A percentile compares a stretch with the other conserved stretches of the same genome.
Evolutionary conservation across 495 filamentous ascomycete species (phyloP).

Genomic region (Penicillium desertorum): DNA sequence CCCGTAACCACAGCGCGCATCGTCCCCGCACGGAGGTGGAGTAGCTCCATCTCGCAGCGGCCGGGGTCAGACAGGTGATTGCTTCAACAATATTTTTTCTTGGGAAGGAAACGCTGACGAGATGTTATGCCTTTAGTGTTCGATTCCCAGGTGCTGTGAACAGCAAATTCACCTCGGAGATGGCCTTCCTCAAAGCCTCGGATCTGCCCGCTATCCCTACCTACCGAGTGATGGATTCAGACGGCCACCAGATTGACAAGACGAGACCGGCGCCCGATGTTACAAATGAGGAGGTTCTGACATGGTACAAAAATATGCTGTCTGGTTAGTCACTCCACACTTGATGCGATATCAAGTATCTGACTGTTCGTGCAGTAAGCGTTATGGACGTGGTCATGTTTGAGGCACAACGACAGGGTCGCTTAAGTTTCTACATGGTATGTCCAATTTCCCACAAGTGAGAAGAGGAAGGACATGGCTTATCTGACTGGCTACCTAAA

Average conservation of each 20-base stretch:
- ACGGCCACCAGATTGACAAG: conserved; percentile 77
- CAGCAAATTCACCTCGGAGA: conserved; percentile 79
- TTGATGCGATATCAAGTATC: neutral
- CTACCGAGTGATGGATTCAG: conserved; percentile 81
- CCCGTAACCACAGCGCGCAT: conserved; percentile 1
- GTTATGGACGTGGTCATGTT: conserved; percentile 96
- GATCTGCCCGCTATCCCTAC: conserved; percentile 72
- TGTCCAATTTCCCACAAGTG: neutral
- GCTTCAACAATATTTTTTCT: neutral
- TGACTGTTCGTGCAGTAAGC: conserved; percentile 53
- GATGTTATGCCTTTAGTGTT: conserved; percentile 51
- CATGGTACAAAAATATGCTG: conserved; percentile 67
- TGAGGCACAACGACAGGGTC: conserved; percentile 77
- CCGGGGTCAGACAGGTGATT: conserved; percentile 63
- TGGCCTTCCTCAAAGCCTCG: conserved; percentile 71
- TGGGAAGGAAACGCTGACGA: conserved; percentile 1
- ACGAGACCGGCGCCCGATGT: conserved; percentile 59
- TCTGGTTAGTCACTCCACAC: conserved; percentile 42
- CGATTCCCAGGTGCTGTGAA: conserved; percentile 94
- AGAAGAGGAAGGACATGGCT: neutral
- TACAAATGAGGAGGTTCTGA: conserved; percentile 64
- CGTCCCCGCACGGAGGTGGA: conserved; percentile 45
- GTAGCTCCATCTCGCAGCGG: conserved; percentile 62
- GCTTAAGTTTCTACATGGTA: conserved; percentile 96
- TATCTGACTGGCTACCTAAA: conserved; percentile 21